Evolutionary conservation across 1,284 basidiomycete species (phyloP).

Genomic region (Albatrellus sp.): DNA sequence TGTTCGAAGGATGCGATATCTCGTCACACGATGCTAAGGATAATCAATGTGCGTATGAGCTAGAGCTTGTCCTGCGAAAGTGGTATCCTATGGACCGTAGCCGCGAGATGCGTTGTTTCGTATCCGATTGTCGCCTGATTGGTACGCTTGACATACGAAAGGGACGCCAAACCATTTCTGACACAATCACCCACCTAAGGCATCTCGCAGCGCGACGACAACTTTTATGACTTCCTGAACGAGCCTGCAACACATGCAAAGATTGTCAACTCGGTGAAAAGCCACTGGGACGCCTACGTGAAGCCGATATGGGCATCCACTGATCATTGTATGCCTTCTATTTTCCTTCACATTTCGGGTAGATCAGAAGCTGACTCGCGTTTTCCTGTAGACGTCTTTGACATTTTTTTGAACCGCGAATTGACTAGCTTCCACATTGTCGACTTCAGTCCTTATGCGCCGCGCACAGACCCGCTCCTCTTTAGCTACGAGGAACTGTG

Average conservation of each 20-base stretch:
- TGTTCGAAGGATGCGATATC: slow-evolving; percentile 49
- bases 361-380: background rate
- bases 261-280: slow-evolving; percentile 40
- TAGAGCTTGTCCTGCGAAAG: slow-evolving; percentile 87
- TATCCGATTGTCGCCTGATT: slow-evolving; percentile 53
- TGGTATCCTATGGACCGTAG: slow-evolving; percentile 82
- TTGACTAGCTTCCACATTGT: slow-evolving; percentile 66
- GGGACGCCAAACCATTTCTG: background rate
- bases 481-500: slow-evolving; percentile 77
- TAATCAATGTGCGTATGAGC: slow-evolving; percentile 29
- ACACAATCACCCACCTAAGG: slow-evolving; percentile 28
- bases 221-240: slow-evolving; percentile 82
- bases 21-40: background rate
- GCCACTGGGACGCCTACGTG: slow-evolving; percentile 64
- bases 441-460: slow-evolving; percentile 85
- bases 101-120: slow-evolving; percentile 82
- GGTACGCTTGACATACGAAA: slow-evolving; percentile 32
- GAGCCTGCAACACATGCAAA: slow-evolving; percentile 39
- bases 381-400: slow-evolving; percentile 58
- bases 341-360: background rate
- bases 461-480: slow-evolving; percentile 77
- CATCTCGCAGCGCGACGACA: slow-evolving; percentile 83
- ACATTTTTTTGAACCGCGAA: slow-evolving; percentile 78
- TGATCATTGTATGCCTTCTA: slow-evolving; percentile 50
- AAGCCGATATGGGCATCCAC: slow-evolving; percentile 43